Conservation (phyloP, 495 filamentous ascomycete species). For the Penicillium subrubescens region DNA sequence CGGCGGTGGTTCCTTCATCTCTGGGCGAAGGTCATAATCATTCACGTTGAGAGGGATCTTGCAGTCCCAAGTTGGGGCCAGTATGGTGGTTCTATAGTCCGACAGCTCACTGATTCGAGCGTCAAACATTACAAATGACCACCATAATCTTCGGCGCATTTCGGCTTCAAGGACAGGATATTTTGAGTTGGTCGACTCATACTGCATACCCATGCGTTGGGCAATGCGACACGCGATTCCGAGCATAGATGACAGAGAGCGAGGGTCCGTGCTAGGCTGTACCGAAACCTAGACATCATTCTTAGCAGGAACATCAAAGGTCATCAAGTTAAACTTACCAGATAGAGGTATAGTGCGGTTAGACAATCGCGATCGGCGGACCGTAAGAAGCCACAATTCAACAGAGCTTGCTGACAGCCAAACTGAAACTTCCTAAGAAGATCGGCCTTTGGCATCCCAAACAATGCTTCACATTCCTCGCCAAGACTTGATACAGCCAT, state of each 20-base stretch:
- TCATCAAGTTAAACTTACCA: slow-evolving; percentile 42
- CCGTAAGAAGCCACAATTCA: slow-evolving; percentile 47
- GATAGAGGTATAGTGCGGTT: slow-evolving; percentile 61
- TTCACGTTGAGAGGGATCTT: slow-evolving; percentile 55
- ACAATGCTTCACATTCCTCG: slow-evolving; percentile 44
- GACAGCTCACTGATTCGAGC: slow-evolving; percentile 51
- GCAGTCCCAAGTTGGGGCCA: slow-evolving; percentile 60
- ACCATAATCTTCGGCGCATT: slow-evolving; percentile 63
- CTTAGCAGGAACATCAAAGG: not conserved
- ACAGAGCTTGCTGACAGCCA: slow-evolving; percentile 57
- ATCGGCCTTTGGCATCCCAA: slow-evolving; percentile 46
- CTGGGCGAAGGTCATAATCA: slow-evolving; percentile 55
- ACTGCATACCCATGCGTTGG: slow-evolving; percentile 55
- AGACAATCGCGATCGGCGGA: slow-evolving; percentile 55
- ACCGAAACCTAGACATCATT: slow-evolving; percentile 49
- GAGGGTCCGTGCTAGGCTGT: slow-evolving; percentile 46
- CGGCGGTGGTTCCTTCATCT: slow-evolving; percentile 48
- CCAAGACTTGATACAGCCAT: slow-evolving; percentile 48
- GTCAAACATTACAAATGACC: slow-evolving; percentile 57
- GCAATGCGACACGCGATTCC: slow-evolving; percentile 56
- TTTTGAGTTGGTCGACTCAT: slow-evolving; percentile 38
- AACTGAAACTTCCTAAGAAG: slow-evolving; percentile 51
- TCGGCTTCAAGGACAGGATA: slow-evolving; percentile 52
- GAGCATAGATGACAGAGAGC: slow-evolving; percentile 55
- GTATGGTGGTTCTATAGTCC: slow-evolving; percentile 33